Evolutionary conservation across 2,329 filamentous ascomycete genomes (phyloP).

Genomic region (Aureobasidium uvarum): DNA sequence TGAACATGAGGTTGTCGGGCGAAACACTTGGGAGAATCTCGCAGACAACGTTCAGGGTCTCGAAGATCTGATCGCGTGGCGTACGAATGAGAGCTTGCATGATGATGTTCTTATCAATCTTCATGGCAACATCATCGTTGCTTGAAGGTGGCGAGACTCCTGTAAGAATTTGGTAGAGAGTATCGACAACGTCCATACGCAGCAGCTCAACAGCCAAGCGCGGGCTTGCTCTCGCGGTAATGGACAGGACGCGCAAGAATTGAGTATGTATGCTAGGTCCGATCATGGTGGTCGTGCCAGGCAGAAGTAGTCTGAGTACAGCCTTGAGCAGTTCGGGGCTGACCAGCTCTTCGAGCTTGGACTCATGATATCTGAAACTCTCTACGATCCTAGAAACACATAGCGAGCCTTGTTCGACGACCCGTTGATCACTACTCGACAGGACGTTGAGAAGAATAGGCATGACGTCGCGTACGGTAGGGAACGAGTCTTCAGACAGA

Average conservation of each 20-base stretch:
- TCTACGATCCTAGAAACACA: constrained; percentile 96
- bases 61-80: constrained; percentile 91
- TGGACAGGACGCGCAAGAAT: constrained; percentile 87
- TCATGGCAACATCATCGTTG: constrained; percentile 72
- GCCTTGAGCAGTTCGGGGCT: constrained; percentile 82
- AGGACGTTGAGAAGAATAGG: constrained; percentile 88
- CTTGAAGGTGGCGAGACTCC: constrained; percentile 87
- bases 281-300: constrained; percentile 93
- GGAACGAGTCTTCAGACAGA: constrained; percentile 89
- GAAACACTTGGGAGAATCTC: constrained; percentile 81
- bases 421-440: constrained; percentile 88
- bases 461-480: constrained; percentile 93
- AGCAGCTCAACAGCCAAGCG: constrained; percentile 83
- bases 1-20: constrained; percentile 52
- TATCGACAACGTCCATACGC: constrained; percentile 96
- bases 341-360: constrained; percentile 88
- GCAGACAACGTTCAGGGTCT: constrained; percentile 96
- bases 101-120: constrained; percentile 93
- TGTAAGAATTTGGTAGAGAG: constrained; percentile 93
- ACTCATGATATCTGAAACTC: constrained; percentile 86
- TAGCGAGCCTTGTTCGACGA: constrained; percentile 93
- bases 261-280: constrained; percentile 93
- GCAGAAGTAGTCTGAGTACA: constrained; percentile 81
- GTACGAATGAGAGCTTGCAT: constrained; percentile 98
- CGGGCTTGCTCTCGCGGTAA: constrained; percentile 85